These are phyloP conservation scores for Acacia pycnantha DNA, from an alignment of 331 rosid genomes.

Conservation along the genomic window DNA sequence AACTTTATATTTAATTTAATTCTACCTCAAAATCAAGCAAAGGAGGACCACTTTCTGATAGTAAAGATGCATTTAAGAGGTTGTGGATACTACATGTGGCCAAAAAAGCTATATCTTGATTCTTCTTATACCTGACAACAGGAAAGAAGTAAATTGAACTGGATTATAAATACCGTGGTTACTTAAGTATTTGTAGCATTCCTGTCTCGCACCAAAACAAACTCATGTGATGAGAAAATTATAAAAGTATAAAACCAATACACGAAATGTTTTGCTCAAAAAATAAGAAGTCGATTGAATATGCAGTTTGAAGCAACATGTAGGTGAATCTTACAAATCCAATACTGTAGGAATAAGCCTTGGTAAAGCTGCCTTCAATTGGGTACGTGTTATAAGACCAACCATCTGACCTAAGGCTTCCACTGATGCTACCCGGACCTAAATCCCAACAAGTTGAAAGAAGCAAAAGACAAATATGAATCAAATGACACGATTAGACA, in stretches of 20 bases:
- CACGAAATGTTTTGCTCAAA: constrained; percentile 14
- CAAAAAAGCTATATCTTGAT: constrained; percentile 74
- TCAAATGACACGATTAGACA: constrained; percentile 5
- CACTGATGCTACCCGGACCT: constrained; percentile 84
- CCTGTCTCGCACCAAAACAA: constrained; percentile 1
- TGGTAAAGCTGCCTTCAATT: constrained; percentile 85
- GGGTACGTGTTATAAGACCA: constrained; percentile 83
- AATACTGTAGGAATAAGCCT: constrained; percentile 87
- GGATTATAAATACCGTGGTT: not conserved
- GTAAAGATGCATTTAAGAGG: constrained; percentile 77
- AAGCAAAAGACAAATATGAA: constrained; percentile 24
- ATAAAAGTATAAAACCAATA: constrained; percentile 18
- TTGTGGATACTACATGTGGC: constrained; percentile 89
- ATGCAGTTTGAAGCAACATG: constrained; percentile 19
- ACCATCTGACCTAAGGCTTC: constrained; percentile 98
- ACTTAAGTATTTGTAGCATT: constrained; percentile 17
- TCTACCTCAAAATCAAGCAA: constrained; percentile 97
- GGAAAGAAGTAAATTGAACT: constrained; percentile 26
- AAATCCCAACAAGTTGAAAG: constrained; percentile 31
- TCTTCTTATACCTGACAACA: constrained; percentile 75
- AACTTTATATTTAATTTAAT: not conserved
- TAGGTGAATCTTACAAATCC: constrained; percentile 77
- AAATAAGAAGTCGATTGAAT: constrained; percentile 6
- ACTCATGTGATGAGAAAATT: constrained; percentile 11
- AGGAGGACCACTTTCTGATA: constrained; percentile 95